These are phyloP conservation scores for Carpinus fangiana DNA, from an alignment of 306 rosid species.

Conservation along the genomic window DNA sequence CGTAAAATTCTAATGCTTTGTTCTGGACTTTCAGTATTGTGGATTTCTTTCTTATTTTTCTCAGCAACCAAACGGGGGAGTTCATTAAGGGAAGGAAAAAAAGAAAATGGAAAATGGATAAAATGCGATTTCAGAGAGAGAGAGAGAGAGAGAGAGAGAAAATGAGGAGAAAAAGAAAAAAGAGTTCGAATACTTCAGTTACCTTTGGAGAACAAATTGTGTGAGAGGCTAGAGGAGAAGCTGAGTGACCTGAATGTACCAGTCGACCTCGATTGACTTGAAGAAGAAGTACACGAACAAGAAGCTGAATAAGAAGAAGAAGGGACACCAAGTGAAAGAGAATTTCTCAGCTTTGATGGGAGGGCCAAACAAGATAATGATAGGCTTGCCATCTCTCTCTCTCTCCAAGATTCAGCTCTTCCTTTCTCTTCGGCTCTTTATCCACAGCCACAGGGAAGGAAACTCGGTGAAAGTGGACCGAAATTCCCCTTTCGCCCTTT, in stretches of 20 bases:
- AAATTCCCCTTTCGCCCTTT: not conserved
- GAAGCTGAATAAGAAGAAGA: conserved; percentile 22
- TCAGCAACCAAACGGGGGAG: not conserved
- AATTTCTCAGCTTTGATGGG: conserved; percentile 55
- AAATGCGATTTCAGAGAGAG: not conserved
- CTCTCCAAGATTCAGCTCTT: not conserved
- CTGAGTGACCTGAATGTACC: conserved; percentile 43
- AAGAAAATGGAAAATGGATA: not conserved
- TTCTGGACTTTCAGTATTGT: not conserved
- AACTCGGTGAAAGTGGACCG: not conserved
- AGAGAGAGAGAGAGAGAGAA: too few relatives aligned
- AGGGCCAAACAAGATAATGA: conserved; percentile 65
- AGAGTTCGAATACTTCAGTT: not conserved
- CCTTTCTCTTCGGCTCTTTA: conserved; percentile 5
- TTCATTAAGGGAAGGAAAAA: not conserved
- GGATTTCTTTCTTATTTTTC: not conserved
- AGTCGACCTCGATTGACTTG: conserved; percentile 12
- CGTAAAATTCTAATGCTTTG: not conserved
- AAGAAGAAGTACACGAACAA: conserved; percentile 22
- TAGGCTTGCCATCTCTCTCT: conserved; percentile 55
- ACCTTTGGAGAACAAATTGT: conserved; percentile 53
- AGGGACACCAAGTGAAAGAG: conserved; percentile 48
- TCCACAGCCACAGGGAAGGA: conserved; percentile 9
- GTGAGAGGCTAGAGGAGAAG: conserved; percentile 62
- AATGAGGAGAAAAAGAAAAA: too few relatives aligned